Conservation (phyloP, 164 flowering plant genomes). For the Macadamia tetraphylla region DNA sequence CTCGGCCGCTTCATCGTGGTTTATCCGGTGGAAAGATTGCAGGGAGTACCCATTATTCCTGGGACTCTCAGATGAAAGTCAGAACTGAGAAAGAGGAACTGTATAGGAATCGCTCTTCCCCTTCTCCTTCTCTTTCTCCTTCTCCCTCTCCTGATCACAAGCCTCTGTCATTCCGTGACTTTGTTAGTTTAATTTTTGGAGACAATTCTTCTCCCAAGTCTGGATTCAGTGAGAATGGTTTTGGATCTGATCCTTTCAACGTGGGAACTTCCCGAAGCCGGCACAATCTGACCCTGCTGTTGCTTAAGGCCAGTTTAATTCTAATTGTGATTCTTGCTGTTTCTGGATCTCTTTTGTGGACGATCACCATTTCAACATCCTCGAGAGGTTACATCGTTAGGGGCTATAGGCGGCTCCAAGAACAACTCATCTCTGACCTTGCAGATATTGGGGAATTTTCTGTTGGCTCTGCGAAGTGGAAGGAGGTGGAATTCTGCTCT, state of each 20-base stretch:
- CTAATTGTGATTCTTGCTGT: slow-evolving; percentile 65
- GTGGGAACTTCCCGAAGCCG: slow-evolving; percentile 44
- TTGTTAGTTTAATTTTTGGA: slow-evolving; percentile 32
- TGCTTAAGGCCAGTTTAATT: slow-evolving; percentile 60
- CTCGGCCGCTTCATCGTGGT: slow-evolving; percentile 70
- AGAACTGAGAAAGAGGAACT: slow-evolving; percentile 52
- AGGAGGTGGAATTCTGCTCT: slow-evolving; percentile 71
- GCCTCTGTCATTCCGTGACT: slow-evolving; percentile 31
- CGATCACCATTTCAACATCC: slow-evolving; percentile 55
- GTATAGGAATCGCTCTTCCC: slow-evolving; percentile 19
- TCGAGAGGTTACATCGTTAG: slow-evolving; percentile 53
- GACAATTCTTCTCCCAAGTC: slow-evolving; percentile 48
- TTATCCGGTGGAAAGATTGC: slow-evolving; percentile 39
- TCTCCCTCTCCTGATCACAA: slow-evolving; percentile 25
- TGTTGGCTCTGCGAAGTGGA: slow-evolving; percentile 49
- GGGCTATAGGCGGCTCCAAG: slow-evolving; percentile 71
- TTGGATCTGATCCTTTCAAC: slow-evolving; percentile 44
- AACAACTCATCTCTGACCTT: slow-evolving; percentile 75
- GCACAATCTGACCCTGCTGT: slow-evolving; percentile 36
- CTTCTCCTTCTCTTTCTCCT: too few species aligned
- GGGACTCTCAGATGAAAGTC: slow-evolving; percentile 67
- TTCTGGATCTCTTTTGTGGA: slow-evolving; percentile 89
- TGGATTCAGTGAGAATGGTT: slow-evolving; percentile 48
- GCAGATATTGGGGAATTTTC: slow-evolving; percentile 84
- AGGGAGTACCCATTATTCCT: slow-evolving; percentile 36